Evolutionary conservation across 2,329 filamentous ascomycete species (phyloP).

Genomic region (Colletotrichum theobromicola): DNA sequence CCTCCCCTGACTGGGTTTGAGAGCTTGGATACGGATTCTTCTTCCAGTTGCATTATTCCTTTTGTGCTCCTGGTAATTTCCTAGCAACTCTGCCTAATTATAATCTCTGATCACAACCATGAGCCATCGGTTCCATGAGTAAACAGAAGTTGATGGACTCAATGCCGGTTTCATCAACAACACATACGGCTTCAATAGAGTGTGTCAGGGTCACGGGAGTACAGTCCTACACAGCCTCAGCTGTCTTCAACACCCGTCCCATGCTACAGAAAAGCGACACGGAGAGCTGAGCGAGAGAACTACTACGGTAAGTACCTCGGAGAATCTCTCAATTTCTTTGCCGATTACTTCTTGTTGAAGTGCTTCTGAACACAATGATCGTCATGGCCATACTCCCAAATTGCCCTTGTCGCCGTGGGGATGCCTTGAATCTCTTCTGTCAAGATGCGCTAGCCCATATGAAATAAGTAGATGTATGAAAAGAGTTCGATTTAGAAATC

Average conservation of each 20-base stretch:
- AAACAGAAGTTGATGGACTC: too few relatives aligned
- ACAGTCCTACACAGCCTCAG: background rate
- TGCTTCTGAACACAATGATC: too few relatives aligned
- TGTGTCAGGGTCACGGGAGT: too few relatives aligned
- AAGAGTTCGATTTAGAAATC: too few relatives aligned
- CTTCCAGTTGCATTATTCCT: too few relatives aligned
- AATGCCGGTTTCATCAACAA: background rate
- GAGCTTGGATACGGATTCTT: too few relatives aligned
- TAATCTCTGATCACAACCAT: background rate
- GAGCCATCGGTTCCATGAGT: background rate
- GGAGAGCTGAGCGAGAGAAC: background rate
- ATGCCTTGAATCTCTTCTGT: background rate
- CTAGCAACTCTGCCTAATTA: rapidly evolving
- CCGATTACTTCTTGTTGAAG: too few relatives aligned
- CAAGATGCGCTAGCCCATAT: rapidly evolving
- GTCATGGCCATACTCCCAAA: too few relatives aligned
- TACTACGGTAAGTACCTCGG: rapidly evolving
- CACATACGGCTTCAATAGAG: rapidly evolving
- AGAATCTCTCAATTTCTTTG: background rate
- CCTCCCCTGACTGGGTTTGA: too few relatives aligned
- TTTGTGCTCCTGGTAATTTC: too few relatives aligned
- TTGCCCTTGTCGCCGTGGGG: too few relatives aligned
- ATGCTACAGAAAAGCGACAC: background rate
- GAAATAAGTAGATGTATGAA: rapidly evolving
- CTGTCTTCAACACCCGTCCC: rapidly evolving